These are phyloP conservation scores for Alternaria ethzedia DNA, from an alignment of 2,329 filamentous ascomycete genomes.

Conservation along the genomic window DNA sequence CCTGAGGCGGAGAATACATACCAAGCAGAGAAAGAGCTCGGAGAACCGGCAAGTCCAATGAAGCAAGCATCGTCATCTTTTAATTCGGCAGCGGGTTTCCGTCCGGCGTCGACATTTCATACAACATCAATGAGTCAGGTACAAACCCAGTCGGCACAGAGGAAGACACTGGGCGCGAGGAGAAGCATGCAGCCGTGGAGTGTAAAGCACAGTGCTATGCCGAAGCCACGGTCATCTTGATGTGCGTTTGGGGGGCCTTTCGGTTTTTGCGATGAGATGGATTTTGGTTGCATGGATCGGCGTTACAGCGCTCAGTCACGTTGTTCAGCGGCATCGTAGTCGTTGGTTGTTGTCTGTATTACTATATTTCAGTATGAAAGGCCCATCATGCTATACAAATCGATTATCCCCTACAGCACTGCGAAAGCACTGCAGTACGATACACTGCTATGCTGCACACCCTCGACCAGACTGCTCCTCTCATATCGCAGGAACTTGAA, in stretches of 20 bases:
- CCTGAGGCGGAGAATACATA: slow-evolving; percentile 25
- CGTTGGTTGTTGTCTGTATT: not conserved
- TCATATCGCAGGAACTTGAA: slow-evolving; percentile 89
- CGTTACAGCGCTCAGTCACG: not conserved
- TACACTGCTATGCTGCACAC: slow-evolving; percentile 78
- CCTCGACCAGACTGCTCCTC: slow-evolving; percentile 76
- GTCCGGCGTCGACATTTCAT: slow-evolving; percentile 52
- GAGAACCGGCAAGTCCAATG: slow-evolving; percentile 15
- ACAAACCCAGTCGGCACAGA: slow-evolving; percentile 37
- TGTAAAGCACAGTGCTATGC: slow-evolving; percentile 43
- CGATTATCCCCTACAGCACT: slow-evolving; percentile 48
- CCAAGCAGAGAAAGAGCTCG: slow-evolving; percentile 6
- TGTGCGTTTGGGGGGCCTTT: not conserved
- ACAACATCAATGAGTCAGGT: slow-evolving; percentile 50
- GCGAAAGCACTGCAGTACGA: slow-evolving; percentile 96
- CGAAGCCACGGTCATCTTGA: slow-evolving; percentile 34
- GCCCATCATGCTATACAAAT: not conserved
- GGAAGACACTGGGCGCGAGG: slow-evolving; percentile 59
- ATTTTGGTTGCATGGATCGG: not conserved
- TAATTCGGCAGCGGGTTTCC: slow-evolving; percentile 26
- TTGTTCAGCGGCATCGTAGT: not conserved
- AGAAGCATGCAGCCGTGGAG: slow-evolving; percentile 60
- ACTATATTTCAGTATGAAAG: not conserved
- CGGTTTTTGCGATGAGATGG: not conserved
- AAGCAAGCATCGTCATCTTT: slow-evolving; percentile 6